phyloP scores from a whole-genome alignment of 805 yeast species.

The Candida odintsovae region DNA sequence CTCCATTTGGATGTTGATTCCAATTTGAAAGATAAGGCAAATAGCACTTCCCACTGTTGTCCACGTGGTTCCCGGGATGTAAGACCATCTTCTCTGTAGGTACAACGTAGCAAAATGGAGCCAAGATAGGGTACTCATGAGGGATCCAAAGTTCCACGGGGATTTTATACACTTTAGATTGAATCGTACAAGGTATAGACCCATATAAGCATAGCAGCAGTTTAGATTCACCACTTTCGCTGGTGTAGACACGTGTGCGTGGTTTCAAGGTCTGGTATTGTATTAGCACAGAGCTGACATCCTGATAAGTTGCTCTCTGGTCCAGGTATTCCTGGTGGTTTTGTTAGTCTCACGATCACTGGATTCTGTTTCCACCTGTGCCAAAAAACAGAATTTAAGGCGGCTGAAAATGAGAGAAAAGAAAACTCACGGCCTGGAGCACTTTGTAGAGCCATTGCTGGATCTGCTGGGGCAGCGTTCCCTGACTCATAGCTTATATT shows the following conservation, averaged over 20 bases:
- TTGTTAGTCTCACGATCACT: neutral
- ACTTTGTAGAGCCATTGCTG: slow-evolving; percentile 56
- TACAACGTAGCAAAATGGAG: slow-evolving; percentile 63
- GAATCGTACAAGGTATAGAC: slow-evolving; percentile 31
- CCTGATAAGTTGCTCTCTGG: slow-evolving; percentile 56
- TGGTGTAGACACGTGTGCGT: slow-evolving; percentile 59
- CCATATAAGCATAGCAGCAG: slow-evolving; percentile 66
- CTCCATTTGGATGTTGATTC: slow-evolving; percentile 27
- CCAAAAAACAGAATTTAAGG: neutral
- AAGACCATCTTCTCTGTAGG: slow-evolving; percentile 44
- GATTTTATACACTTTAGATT: slow-evolving; percentile 29
- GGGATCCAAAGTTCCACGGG: slow-evolving; percentile 80
- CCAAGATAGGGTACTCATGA: slow-evolving; percentile 54
- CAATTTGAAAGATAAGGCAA: slow-evolving; percentile 64
- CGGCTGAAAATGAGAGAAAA: slow-evolving; percentile 1
- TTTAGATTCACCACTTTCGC: slow-evolving; percentile 50
- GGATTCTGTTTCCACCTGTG: too few relatives aligned
- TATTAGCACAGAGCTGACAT: slow-evolving; percentile 49
- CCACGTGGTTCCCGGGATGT: slow-evolving; percentile 60
- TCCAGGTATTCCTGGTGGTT: slow-evolving; percentile 43
- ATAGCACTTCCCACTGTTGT: slow-evolving; percentile 64
- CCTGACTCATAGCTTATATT: neutral
- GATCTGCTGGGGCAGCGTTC: slow-evolving; percentile 23
- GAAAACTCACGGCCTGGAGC: slow-evolving; percentile 37
- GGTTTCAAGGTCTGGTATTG: slow-evolving; percentile 52